Evolutionary conservation across 331 rosid species (phyloP).

Genomic region (Rosa hybrid): DNA sequence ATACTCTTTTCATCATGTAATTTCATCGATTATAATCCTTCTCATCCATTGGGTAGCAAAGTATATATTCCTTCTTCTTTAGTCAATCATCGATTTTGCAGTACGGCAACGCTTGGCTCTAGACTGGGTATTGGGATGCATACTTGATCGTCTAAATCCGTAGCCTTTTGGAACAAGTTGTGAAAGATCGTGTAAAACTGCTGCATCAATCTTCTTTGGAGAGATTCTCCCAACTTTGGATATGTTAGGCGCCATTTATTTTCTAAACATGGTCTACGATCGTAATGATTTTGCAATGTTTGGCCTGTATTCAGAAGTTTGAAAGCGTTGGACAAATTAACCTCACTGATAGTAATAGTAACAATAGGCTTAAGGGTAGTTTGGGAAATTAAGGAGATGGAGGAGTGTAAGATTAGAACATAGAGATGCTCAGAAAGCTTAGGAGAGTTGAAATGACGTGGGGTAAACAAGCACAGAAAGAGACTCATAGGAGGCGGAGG

Average conservation of each 20-base stretch:
- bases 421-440: not conserved
- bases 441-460: not conserved
- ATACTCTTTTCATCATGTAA: too few relatives aligned
- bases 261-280: not conserved
- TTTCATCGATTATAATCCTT: too few relatives aligned
- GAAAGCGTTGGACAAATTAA: not conserved
- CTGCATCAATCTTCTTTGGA: not conserved
- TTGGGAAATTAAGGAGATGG: constrained; percentile 3
- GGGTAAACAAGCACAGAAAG: constrained; percentile 25
- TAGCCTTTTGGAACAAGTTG: not conserved
- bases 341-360: not conserved
- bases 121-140: not conserved
- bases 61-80: too few relatives aligned
- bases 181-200: not conserved
- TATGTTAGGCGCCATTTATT: not conserved
- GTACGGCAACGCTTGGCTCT: not conserved
- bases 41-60: too few relatives aligned
- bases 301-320: not conserved
- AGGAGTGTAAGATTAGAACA: not conserved
- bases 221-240: not conserved
- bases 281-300: too few relatives aligned
- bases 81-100: not conserved
- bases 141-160: not conserved
- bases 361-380: constrained; percentile 5
- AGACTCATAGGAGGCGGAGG: constrained; percentile 8